A percentile compares a stretch with the other conserved stretches of the same genome.
These are phyloP conservation scores for Penicillium paradoxum DNA, from an alignment of 495 filamentous ascomycete genomes.

Conservation along the genomic window DNA sequence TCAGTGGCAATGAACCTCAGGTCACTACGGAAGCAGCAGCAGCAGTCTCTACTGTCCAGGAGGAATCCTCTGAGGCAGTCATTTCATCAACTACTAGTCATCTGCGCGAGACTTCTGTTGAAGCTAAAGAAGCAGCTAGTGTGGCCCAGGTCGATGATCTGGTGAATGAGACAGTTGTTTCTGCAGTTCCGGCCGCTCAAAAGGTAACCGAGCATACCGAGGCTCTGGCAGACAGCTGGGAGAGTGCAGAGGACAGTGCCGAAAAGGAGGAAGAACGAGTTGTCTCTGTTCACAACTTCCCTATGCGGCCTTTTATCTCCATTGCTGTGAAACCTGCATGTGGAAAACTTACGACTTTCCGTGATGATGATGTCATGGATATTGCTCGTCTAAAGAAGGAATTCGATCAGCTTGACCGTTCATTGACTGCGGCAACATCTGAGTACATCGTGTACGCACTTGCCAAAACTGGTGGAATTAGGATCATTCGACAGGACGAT, in stretches of 20 bases:
- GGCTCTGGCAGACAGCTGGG: conserved; percentile 61
- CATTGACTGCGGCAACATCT: conserved; percentile 81
- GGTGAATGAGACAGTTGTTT: conserved; percentile 51
- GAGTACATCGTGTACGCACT: conserved; percentile 91
- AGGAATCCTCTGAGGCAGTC: conserved; percentile 31
- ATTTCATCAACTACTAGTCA: conserved; percentile 31
- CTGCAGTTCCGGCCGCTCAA: conserved; percentile 52
- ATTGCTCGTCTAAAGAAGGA: conserved; percentile 94
- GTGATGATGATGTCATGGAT: conserved; percentile 70
- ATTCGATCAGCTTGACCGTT: conserved; percentile 95
- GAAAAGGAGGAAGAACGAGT: conserved; percentile 61
- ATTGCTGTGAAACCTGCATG: conserved; percentile 49
- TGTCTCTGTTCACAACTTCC: conserved; percentile 87
- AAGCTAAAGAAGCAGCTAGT: conserved; percentile 4
- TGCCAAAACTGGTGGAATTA: conserved; percentile 82
- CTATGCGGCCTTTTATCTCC: conserved; percentile 89
- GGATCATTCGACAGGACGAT: conserved; percentile 90
- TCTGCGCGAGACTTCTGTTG: conserved; percentile 31
- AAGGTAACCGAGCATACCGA: conserved; percentile 57
- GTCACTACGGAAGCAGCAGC: conserved; percentile 33
- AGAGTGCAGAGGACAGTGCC: conserved; percentile 71
- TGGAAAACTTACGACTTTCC: conserved; percentile 48
- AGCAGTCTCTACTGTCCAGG: conserved; percentile 21
- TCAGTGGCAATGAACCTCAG: conserved; percentile 59
- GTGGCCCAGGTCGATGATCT: conserved; percentile 37